These are phyloP conservation scores for Colletotrichum sublineola DNA, from an alignment of 2,329 filamentous ascomycete genomes.

Conservation along the genomic window DNA sequence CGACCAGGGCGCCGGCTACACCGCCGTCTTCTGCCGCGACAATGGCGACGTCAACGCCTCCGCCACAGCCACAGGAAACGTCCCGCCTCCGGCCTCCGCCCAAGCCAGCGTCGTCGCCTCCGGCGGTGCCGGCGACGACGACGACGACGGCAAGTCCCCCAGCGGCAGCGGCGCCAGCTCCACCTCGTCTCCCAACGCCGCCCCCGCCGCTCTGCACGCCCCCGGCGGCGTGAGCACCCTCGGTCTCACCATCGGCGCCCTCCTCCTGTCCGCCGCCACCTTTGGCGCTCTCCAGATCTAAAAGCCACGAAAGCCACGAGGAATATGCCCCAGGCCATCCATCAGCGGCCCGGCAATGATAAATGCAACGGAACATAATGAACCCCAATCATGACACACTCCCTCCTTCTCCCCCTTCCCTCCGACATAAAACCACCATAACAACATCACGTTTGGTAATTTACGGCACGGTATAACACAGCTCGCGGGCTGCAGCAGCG, in stretches of 20 bases:
- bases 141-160: constrained; percentile 28
- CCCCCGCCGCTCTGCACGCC: not conserved
- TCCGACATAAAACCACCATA: not conserved
- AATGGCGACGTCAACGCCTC: constrained; percentile 51
- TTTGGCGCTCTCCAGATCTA: constrained; percentile 44
- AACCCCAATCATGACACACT: constrained; percentile 3
- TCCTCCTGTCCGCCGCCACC: constrained; percentile 52
- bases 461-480: not conserved
- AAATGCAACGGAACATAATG: constrained; percentile 15
- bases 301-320: not conserved
- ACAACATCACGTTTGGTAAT: not conserved
- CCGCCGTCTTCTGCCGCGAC: constrained; percentile 60
- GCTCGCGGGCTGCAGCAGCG: not conserved
- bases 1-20: constrained; percentile 52
- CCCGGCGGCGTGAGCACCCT: constrained; percentile 48
- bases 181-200: constrained; percentile 6
- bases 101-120: constrained; percentile 50
- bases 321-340: not conserved
- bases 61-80: constrained; percentile 52
- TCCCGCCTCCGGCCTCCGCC: constrained; percentile 49
- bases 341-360: not conserved
- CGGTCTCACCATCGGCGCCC: constrained; percentile 52
- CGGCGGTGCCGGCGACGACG: constrained; percentile 37
- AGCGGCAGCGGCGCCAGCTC: constrained; percentile 24
- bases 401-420: not conserved